Base-by-base conservation (phyloP, 2,329 filamentous ascomycete genomes). In the Leptodontidium sp. region DNA sequence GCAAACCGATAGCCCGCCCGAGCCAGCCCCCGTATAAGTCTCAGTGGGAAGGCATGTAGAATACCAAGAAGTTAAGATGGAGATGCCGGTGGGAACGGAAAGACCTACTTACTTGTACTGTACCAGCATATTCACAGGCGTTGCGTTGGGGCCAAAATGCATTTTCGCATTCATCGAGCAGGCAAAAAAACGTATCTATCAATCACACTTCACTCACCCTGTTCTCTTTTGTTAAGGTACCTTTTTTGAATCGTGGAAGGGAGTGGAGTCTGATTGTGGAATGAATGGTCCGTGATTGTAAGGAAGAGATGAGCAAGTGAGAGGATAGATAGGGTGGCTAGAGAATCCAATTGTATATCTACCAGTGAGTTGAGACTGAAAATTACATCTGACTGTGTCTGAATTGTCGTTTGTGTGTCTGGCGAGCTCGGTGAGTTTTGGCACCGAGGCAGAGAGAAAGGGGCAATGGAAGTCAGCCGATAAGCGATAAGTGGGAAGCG, bases 1-100 rank as follows among this genome's bases (percentile, higher is more conserved):
- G 78, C 78, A 14, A 47, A 74, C 73, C 14, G 72, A 75, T 66
- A 70, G 52, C 24, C 76, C 77, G 11, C 70, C 75, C 11, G 74
- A 74, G 21, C 64, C 69, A 4, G 67, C 57, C 21, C 62, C 68
- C 12, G 67, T 66, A 35, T 67, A 43, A 70, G 58, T 7, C 11
- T 32, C 6, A 9, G 38, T 2, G 61, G 32, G 5, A n/a, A 12
- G 29, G n/a, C 14, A 11, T 64, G 50, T 55, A 55, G 32, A 29
- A 15, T 52, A 45, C 15, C 14, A 35, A 35, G 43, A 7, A 32
- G 40, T n/a, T 9, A 14, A 45, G 43, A 49, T 45, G 50, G 24
- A 14, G 40, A 15, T 11, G 47, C 1, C 35, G 21, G 32, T 17
- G 17, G 21, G 14, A n/a, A 14, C n/a, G 24, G 38, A n/a, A 35